Percentiles rank a stretch among this genome's conserved stretches.
These are phyloP conservation scores for Neurospora sp. DNA, from an alignment of 495 filamentous ascomycete species.

Conservation along the genomic window DNA sequence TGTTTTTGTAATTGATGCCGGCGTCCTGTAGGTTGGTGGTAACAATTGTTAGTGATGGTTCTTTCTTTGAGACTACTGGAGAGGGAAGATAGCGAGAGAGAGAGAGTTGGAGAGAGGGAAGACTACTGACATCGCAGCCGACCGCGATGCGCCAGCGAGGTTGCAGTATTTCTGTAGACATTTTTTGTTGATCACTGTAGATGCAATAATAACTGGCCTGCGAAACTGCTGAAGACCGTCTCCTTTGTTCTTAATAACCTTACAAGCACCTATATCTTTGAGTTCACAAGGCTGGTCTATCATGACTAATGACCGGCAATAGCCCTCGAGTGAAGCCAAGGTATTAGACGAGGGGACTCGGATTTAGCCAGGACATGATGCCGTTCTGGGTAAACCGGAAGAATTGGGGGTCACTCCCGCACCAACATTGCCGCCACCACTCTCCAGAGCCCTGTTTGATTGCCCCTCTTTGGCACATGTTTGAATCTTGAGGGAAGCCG, in stretches of 20 bases:
- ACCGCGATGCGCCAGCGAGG: constrained; percentile 36
- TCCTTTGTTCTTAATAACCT: background rate
- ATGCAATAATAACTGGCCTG: background rate
- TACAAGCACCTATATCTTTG: background rate
- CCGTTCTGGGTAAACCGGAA: background rate
- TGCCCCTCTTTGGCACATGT: background rate
- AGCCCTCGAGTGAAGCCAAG: background rate
- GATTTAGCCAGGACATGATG: background rate
- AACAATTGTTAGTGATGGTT: constrained; percentile 9
- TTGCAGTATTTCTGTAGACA: constrained; percentile 3
- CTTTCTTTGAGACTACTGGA: background rate
- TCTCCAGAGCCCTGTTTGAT: background rate
- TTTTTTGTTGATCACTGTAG: background rate
- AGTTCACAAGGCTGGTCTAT: background rate
- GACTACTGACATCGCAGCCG: constrained; percentile 36
- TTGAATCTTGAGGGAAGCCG: background rate
- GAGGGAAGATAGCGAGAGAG: background rate
- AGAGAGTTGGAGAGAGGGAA: background rate
- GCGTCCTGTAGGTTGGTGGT: constrained; percentile 46
- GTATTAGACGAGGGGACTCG: background rate
- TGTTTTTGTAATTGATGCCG: constrained; percentile 68
- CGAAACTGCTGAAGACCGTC: background rate
- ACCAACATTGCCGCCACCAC: background rate
- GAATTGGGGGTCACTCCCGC: background rate
- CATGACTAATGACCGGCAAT: background rate